Evolutionary conservation across 1,284 basidiomycete species (phyloP), one percentile per base, ranked within the genome.

Genomic region (Cerioporus squamosus): DNA sequence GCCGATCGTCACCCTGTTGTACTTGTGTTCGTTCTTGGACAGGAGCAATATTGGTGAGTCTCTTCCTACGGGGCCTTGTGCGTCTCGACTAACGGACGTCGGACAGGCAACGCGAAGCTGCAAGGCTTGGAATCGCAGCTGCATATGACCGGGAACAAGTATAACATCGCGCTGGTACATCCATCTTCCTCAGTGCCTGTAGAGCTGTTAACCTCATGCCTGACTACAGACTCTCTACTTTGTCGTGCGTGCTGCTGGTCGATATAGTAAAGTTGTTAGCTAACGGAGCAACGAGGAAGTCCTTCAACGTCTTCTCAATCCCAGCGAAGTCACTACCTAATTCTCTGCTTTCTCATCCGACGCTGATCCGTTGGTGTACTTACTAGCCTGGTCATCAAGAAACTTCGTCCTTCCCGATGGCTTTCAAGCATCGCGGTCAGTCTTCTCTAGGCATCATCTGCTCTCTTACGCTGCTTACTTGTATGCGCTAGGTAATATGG

Each of bases 81-180:
- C 78, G 76, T 72, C 66, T 74, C 18, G 5, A 29, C 74, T 67
- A 51, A 70, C 66, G 7, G 67, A 75, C 22, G 72, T 1, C 40
- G n/a, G 20, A 12, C 17, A 86, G 86, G 85, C 45, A 88, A 88
- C 62, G 87, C 87, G 0, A 84, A 79, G 63, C 73, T 89, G 5
- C 83, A 87, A 60, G 86, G 87, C 1, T 69, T 88, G 3, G 64
- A 68, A 7, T 78, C 70, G 0, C 77, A 88, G 62, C 75, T 88
- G 1, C 17, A 82, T 53, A 73, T 89, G 33, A 79, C 73, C 0
- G 83, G 84, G 12, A 79, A 85, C 63, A 74, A 77, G 63, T 89
- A 84, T 61, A 88, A 88, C 64, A 82, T 88, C 36, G 85, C 85
- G 0, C 69, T 88, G 65, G 86, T 88, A 29, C 4, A 71, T 63